Evolutionary conservation across 495 filamentous ascomycete species (phyloP).

Genomic region (Aspergillus coremiiformis): DNA sequence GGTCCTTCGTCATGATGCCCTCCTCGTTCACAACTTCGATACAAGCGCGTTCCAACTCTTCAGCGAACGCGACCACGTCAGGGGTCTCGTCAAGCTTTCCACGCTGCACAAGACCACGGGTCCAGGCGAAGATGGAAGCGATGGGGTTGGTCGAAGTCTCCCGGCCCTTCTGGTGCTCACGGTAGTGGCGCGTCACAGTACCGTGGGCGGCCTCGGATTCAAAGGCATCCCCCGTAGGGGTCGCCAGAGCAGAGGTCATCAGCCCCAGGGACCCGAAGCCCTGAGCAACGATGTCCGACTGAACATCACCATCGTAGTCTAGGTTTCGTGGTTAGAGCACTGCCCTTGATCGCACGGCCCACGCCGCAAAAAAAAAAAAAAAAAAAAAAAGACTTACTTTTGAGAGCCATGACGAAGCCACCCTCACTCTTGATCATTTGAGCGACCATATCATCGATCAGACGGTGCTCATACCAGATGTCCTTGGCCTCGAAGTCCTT

Average conservation of each 20-base stretch:
- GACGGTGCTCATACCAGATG: conserved; percentile 98
- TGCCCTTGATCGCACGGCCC: not conserved
- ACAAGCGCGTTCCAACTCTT: conserved; percentile 89
- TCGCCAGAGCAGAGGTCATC: conserved; percentile 96
- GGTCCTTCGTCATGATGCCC: conserved; percentile 97
- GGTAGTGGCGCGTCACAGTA: conserved; percentile 96
- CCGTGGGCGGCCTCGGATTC: conserved; percentile 97
- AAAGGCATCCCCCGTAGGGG: conserved; percentile 89
- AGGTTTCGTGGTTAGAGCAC: conserved; percentile 3
- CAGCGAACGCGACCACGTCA: conserved; percentile 80
- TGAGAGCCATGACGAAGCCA: conserved; percentile 93
- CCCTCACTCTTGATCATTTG: conserved; percentile 99
- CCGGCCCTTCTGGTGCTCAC: conserved; percentile 93
- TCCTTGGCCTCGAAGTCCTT: conserved; percentile 78
- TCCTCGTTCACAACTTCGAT: conserved; percentile 88
- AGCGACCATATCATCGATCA: conserved; percentile 99
- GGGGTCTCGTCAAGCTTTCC: conserved; percentile 85
- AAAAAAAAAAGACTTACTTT: conserved; percentile 58
- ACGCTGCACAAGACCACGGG: conserved; percentile 85
- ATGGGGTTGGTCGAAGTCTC: conserved; percentile 99
- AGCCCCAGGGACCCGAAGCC: conserved; percentile 96
- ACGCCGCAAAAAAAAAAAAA: not conserved
- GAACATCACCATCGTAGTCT: conserved; percentile 99
- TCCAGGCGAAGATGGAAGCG: conserved; percentile 98
- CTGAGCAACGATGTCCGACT: conserved; percentile 96